Conservation (phyloP, 2,329 filamentous ascomycete genomes). For the Purpureocillium lavendulum region DNA sequence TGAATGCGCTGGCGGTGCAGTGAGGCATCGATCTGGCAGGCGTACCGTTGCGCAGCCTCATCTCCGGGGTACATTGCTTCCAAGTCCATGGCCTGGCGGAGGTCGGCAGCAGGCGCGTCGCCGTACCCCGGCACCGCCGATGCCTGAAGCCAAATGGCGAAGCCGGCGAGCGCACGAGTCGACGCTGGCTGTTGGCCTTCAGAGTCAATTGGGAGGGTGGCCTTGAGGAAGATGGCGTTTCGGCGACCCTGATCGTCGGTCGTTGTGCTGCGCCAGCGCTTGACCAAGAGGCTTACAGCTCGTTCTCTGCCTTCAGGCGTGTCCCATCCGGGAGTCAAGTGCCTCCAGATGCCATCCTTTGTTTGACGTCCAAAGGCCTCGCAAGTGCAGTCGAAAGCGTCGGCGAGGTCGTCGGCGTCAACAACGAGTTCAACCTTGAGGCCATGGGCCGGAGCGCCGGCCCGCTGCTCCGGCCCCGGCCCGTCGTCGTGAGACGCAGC, state of each 20-base stretch:
- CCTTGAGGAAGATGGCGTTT: conserved; percentile 46
- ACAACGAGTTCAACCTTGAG: conserved; percentile 17
- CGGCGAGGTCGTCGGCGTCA: conserved; percentile 16
- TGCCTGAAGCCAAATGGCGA: conserved; percentile 47
- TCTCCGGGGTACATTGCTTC: conserved; percentile 32
- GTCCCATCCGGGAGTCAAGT: conserved; percentile 47
- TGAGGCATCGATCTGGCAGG: conserved; percentile 32
- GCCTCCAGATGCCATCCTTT: conserved; percentile 40
- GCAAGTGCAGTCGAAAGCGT: conserved; percentile 14
- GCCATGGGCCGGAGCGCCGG: no score
- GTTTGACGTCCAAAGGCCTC: conserved; percentile 40
- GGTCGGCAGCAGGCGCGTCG: conserved; percentile 25
- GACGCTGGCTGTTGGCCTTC: background rate
- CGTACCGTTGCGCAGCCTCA: conserved; percentile 35
- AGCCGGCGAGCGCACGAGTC: conserved; percentile 33
- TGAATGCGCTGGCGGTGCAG: conserved; percentile 34
- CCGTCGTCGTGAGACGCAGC: no score
- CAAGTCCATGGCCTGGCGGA: conserved; percentile 20
- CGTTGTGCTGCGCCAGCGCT: conserved; percentile 30
- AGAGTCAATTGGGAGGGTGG: conserved; percentile 28
- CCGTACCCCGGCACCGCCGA: conserved; percentile 41
- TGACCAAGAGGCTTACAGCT: conserved; percentile 26
- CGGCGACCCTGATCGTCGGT: conserved; percentile 33
- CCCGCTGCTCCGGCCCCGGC: no score
- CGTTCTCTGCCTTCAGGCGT: conserved; percentile 32